phyloP scores from a whole-genome alignment of 768 basidiomycete genomes.

The Basidioascus undulatus region DNA sequence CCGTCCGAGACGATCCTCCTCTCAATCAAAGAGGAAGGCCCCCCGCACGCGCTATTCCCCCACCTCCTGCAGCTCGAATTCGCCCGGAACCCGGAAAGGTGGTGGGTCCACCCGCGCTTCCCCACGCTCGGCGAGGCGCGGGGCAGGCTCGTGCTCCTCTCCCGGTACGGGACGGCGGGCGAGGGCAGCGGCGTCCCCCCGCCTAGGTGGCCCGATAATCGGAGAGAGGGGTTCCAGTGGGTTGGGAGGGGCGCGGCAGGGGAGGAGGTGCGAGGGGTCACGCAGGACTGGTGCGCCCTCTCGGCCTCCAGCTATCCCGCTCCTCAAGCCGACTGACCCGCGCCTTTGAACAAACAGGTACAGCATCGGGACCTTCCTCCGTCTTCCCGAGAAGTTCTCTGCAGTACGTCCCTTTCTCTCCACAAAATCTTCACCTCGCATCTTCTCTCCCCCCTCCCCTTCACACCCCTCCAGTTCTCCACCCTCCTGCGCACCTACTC shows the following conservation, averaged over 20 bases:
- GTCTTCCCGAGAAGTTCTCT: constrained; percentile 61
- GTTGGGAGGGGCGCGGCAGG: too few relatives aligned
- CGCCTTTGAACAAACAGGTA: constrained; percentile 39
- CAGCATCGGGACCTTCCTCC: constrained; percentile 46
- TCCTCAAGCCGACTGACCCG: background rate
- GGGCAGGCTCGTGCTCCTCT: constrained; percentile 64
- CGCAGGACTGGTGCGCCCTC: constrained; percentile 52
- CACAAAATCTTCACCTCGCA: constrained; percentile 17
- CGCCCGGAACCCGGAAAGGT: constrained; percentile 32
- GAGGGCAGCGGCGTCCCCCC: constrained; percentile 68
- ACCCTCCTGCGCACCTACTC: too few relatives aligned
- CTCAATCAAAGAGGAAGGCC: constrained; percentile 76
- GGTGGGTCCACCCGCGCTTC: constrained; percentile 60
- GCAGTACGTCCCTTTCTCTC: too few relatives aligned
- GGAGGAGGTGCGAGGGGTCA: constrained; percentile 41
- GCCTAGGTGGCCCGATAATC: constrained; percentile 58
- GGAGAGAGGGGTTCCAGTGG: constrained; percentile 51
- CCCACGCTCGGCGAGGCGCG: constrained; percentile 62
- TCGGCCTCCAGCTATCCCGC: constrained; percentile 1
- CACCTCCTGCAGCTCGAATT: constrained; percentile 26
- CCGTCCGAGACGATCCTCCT: constrained; percentile 53
- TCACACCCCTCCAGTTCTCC: too few relatives aligned
- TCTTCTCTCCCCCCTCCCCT: constrained; percentile 21
- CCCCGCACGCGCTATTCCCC: constrained; percentile 32
- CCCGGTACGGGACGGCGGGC: constrained; percentile 52